Percentiles rank a stretch among this genome's conserved stretches.
Conservation (phyloP, 2,329 filamentous ascomycete species). For the Thermothelomyces thermophilus region DNA sequence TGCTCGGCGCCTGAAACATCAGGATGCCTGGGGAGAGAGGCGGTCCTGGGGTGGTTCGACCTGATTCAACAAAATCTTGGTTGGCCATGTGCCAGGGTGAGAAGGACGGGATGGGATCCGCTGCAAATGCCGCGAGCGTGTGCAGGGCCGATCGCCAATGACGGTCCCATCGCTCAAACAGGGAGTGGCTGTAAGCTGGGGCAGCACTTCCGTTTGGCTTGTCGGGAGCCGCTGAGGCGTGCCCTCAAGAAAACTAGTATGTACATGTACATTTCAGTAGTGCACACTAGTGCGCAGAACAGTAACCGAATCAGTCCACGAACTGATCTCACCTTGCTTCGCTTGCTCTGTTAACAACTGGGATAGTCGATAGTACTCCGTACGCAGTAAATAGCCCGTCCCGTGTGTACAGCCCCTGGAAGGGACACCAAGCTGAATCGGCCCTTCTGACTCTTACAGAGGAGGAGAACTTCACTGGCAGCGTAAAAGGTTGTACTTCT, state of each 20-base stretch:
- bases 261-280: no score
- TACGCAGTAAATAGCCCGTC: constrained; percentile 19
- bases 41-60: constrained; percentile 15
- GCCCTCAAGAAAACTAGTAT: no score
- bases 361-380: constrained; percentile 16
- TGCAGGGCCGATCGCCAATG: constrained; percentile 11
- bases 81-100: constrained; percentile 21
- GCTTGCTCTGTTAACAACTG: constrained; percentile 12
- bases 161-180: neutral
- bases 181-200: no score
- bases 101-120: constrained; percentile 13
- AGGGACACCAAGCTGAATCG: constrained; percentile 15
- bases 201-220: no score
- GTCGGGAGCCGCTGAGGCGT: no score
- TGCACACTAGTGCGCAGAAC: no score
- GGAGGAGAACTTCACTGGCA: neutral
- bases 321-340: no score
- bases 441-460: constrained; percentile 11
- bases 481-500: neutral
- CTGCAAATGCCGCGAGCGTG: constrained; percentile 9
- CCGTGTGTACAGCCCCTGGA: constrained; percentile 21
- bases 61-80: constrained; percentile 24
- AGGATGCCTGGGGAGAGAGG: constrained; percentile 13
- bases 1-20: no score
- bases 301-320: no score